phyloP scores from a whole-genome alignment of 2,329 filamentous ascomycete genomes.

The Fusarium tupiense region DNA sequence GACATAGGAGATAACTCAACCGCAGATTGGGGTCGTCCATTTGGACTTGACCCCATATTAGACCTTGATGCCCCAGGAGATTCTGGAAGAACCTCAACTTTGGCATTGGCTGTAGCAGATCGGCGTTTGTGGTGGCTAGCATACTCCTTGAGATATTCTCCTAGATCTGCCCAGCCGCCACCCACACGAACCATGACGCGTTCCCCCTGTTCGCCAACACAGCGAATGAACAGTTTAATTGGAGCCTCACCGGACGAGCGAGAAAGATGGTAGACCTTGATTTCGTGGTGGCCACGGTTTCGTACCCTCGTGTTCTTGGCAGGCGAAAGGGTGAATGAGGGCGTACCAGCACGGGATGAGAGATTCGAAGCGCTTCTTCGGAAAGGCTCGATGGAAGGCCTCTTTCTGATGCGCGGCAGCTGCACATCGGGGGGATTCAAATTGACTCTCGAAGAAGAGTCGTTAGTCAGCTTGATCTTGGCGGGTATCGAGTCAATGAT shows the following conservation, averaged over 20 bases:
- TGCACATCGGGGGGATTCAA: slow-evolving; percentile 69
- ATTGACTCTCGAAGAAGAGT: slow-evolving; percentile 57
- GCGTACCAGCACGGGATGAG: slow-evolving; percentile 67
- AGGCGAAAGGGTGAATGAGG: slow-evolving; percentile 76
- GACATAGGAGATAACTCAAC: slow-evolving; percentile 53
- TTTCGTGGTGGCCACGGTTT: slow-evolving; percentile 71
- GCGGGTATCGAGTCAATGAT: slow-evolving; percentile 82
- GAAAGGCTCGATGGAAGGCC: slow-evolving; percentile 54
- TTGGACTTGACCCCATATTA: slow-evolving; percentile 53
- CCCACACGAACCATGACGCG: slow-evolving; percentile 98
- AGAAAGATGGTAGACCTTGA: slow-evolving; percentile 92
- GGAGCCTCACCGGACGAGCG: slow-evolving; percentile 85
- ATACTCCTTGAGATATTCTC: slow-evolving; percentile 94
- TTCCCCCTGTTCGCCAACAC: slow-evolving; percentile 89
- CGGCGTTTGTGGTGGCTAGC: slow-evolving; percentile 89
- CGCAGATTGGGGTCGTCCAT: slow-evolving; percentile 54
- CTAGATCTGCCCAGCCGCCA: slow-evolving; percentile 97
- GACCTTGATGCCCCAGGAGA: slow-evolving; percentile 42
- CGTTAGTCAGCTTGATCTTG: slow-evolving; percentile 77
- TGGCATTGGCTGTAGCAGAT: slow-evolving; percentile 59
- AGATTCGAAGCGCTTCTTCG: slow-evolving; percentile 61
- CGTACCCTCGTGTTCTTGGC: slow-evolving; percentile 63
- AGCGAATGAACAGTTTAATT: slow-evolving; percentile 93
- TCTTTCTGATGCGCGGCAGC: slow-evolving; percentile 58
- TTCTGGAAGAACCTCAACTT: slow-evolving; percentile 63